phyloP scores from a whole-genome alignment of 1,139 yeast species.

The Candida gigantensis region DNA sequence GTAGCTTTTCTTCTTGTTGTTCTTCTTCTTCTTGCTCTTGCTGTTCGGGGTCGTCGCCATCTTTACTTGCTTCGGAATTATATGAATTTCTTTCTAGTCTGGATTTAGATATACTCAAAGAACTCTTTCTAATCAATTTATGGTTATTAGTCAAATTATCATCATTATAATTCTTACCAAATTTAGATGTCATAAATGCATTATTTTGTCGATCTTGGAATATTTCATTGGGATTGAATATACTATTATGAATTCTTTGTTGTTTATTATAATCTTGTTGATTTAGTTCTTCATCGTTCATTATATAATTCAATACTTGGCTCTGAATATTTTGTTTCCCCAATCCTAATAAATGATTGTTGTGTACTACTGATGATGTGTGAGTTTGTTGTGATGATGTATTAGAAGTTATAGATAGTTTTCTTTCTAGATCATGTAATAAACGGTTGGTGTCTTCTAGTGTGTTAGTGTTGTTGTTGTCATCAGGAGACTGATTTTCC shows the following conservation, averaged over 20 bases:
- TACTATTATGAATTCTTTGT: slow-evolving; percentile 17
- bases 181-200: slow-evolving; percentile 29
- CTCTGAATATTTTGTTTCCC: slow-evolving; percentile 34
- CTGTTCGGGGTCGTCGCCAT: slow-evolving; percentile 1
- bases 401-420: slow-evolving; percentile 27
- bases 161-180: slow-evolving; percentile 28
- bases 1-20: not conserved
- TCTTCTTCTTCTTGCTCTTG: slow-evolving; percentile 4
- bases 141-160: slow-evolving; percentile 14
- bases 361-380: slow-evolving; percentile 33
- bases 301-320: slow-evolving; percentile 33
- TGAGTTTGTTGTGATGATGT: slow-evolving; percentile 20
- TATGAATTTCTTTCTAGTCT: slow-evolving; percentile 10
- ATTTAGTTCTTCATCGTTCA: slow-evolving; percentile 19
- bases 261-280: slow-evolving; percentile 21
- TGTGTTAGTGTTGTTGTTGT: too few relatives aligned
- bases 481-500: too few relatives aligned
- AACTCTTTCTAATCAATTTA: slow-evolving; percentile 13
- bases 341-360: slow-evolving; percentile 27
- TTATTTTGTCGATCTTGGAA: slow-evolving; percentile 37
- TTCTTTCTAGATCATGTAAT: slow-evolving; percentile 32
- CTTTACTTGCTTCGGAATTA: slow-evolving; percentile 2
- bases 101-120: slow-evolving; percentile 13
- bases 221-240: slow-evolving; percentile 37
- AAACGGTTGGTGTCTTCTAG: slow-evolving; percentile 28